phyloP scores from a whole-genome alignment of 495 filamentous ascomycete genomes.

The Podospora pseudopauciseta region DNA sequence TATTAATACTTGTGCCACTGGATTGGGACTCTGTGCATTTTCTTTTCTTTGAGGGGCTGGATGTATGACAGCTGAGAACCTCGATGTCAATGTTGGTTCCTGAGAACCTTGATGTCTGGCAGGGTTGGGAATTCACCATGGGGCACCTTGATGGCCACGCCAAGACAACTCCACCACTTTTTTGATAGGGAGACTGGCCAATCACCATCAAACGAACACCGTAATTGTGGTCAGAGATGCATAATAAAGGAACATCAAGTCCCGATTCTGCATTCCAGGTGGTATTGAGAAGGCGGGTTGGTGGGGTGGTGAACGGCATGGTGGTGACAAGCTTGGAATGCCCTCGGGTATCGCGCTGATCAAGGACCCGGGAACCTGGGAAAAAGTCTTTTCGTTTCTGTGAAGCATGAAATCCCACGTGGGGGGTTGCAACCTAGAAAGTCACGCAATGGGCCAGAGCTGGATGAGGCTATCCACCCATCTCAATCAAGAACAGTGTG shows the following conservation, averaged over 20 bases:
- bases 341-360: background rate
- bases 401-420: background rate
- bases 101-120: slow-evolving; percentile 3
- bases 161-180: background rate
- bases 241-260: background rate
- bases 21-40: background rate
- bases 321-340: background rate
- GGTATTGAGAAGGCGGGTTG: background rate
- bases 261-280: background rate
- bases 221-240: background rate
- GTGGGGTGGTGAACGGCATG: background rate
- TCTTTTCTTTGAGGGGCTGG: background rate
- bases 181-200: background rate
- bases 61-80: background rate
- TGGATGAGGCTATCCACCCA: background rate
- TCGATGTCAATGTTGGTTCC: background rate
- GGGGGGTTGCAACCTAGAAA: background rate
- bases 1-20: background rate
- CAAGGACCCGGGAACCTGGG: background rate
- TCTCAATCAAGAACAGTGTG: no score
- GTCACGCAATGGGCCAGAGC: background rate
- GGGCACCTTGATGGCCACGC: slow-evolving; percentile 2
- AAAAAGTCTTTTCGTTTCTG: background rate
- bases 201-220: background rate
- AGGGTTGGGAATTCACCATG: background rate